Evolutionary conservation across 106 monocot species (phyloP).

Genomic region (Allium cepa): DNA sequence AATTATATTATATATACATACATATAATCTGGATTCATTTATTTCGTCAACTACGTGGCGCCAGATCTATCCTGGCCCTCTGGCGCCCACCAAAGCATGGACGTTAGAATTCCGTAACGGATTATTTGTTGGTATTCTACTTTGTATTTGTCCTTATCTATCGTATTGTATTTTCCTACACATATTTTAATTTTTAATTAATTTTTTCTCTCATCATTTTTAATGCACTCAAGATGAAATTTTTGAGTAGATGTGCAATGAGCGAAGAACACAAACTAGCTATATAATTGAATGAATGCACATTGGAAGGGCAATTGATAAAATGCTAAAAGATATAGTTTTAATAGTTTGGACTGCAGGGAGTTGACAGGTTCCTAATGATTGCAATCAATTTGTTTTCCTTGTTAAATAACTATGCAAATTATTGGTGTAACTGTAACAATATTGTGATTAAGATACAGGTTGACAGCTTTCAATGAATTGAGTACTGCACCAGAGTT

Average conservation of each 20-base stretch:
- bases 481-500: slow-evolving; percentile 1
- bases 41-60: too few relatives aligned
- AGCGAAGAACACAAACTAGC: background rate
- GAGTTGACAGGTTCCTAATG: slow-evolving; percentile 1
- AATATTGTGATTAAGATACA: background rate
- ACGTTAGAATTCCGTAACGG: background rate
- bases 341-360: too few relatives aligned
- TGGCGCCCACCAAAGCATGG: background rate
- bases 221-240: too few relatives aligned
- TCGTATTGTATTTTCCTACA: background rate
- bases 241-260: background rate
- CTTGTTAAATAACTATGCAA: background rate
- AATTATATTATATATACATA: too few relatives aligned
- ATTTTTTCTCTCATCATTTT: background rate
- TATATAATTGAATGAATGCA: background rate
- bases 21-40: too few relatives aligned
- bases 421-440: background rate
- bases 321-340: background rate
- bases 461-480: background rate
- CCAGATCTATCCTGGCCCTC: background rate
- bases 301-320: background rate
- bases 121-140: background rate
- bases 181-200: background rate
- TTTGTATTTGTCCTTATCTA: background rate
- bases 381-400: background rate